phyloP scores from a whole-genome alignment of 805 yeast genomes.

The Saccharomycopsis sp. region DNA sequence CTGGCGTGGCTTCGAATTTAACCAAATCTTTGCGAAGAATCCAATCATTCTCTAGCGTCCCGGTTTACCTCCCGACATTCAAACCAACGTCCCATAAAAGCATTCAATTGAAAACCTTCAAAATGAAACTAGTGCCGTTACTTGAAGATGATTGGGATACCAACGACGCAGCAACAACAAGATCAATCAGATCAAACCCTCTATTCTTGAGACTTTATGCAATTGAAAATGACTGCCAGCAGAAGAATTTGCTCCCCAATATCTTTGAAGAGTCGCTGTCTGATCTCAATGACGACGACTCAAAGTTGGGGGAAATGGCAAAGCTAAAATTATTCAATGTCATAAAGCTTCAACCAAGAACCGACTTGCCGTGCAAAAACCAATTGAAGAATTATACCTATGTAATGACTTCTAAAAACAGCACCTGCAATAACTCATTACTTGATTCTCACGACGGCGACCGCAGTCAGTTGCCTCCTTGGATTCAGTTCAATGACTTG shows the following conservation, averaged over 20 bases:
- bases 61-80: neutral
- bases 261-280: conserved; percentile 18
- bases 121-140: conserved; percentile 15
- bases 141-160: conserved; percentile 18
- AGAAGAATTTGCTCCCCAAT: conserved; percentile 18
- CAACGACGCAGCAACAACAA: conserved; percentile 4
- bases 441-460: neutral
- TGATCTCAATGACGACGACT: conserved; percentile 3
- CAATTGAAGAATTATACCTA: conserved; percentile 10
- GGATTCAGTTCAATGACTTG: conserved; percentile 18
- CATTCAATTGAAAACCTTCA: conserved; percentile 17
- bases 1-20: conserved; percentile 9
- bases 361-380: conserved; percentile 12
- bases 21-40: conserved; percentile 12
- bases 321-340: conserved; percentile 18
- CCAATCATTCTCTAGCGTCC: neutral
- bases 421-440: neutral
- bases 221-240: conserved; percentile 17
- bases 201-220: conserved; percentile 20
- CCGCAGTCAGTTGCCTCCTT: conserved; percentile 8
- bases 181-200: conserved; percentile 17
- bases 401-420: conserved; percentile 1
- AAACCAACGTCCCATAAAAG: neutral
- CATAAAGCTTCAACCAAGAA: conserved; percentile 19
- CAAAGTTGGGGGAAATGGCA: conserved; percentile 16